These are phyloP conservation scores for Fraxinus nigra DNA, from an alignment of 305 asterid genomes.

Conservation along the genomic window DNA sequence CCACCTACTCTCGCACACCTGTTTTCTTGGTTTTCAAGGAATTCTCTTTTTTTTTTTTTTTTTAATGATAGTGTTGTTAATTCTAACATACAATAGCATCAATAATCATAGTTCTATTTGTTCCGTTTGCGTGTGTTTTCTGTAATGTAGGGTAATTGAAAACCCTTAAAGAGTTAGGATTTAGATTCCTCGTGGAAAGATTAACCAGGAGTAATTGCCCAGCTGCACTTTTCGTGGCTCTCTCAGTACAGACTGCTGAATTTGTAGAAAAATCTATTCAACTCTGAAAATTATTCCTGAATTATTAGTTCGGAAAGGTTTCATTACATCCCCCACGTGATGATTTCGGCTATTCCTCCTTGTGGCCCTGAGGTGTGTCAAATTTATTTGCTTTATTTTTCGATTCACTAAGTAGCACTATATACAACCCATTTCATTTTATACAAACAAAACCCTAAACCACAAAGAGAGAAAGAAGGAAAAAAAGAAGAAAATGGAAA, in stretches of 20 bases:
- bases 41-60: background rate
- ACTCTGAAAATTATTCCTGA: background rate
- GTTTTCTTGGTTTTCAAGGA: no score
- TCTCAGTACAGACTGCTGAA: background rate
- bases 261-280: background rate
- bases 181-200: background rate
- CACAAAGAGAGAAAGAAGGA: no score
- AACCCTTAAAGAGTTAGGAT: background rate
- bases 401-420: background rate
- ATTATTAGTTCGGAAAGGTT: background rate
- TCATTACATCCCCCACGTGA: background rate
- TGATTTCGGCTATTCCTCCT: background rate
- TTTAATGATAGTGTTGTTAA: background rate
- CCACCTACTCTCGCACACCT: no score
- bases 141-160: background rate
- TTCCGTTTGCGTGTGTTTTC: slow-evolving; percentile 2
- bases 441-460: no score
- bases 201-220: background rate
- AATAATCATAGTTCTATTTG: background rate
- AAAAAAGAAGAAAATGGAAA: no score
- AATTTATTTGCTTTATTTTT: slow-evolving; percentile 2
- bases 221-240: background rate
- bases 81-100: background rate
- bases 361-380: background rate
- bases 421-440: no score